Evolutionary conservation across 148 eudicot genomes (phyloP).

Genomic region (Spergularia bocconei): DNA sequence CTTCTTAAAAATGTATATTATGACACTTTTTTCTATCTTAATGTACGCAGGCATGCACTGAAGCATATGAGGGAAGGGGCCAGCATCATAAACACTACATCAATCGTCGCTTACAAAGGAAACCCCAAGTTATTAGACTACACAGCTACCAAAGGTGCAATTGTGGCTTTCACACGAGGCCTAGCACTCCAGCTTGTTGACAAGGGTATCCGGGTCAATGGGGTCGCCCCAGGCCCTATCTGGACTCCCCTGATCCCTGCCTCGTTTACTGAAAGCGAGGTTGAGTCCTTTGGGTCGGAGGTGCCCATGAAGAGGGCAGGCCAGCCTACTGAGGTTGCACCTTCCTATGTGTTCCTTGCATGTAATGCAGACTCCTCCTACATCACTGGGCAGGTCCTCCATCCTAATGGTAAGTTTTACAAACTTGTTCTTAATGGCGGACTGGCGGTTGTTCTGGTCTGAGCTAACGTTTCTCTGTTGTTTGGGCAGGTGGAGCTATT

Average conservation of each 20-base stretch:
- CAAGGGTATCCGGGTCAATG: slow-evolving; percentile 64
- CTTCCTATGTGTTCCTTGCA: slow-evolving; percentile 74
- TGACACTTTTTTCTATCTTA: not conserved
- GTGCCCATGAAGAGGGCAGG: slow-evolving; percentile 87
- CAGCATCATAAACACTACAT: slow-evolving; percentile 66
- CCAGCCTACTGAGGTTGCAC: slow-evolving; percentile 75
- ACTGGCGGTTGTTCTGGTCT: not conserved
- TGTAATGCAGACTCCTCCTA: slow-evolving; percentile 66
- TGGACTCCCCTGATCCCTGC: slow-evolving; percentile 86
- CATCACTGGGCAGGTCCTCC: slow-evolving; percentile 69
- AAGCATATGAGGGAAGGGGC: slow-evolving; percentile 57
- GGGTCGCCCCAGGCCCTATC: slow-evolving; percentile 79
- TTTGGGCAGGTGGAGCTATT: slow-evolving; percentile 33
- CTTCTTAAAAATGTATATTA: not conserved
- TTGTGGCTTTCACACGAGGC: slow-evolving; percentile 66
- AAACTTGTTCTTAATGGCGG: not conserved
- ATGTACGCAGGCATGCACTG: no score
- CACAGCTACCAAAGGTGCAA: slow-evolving; percentile 76
- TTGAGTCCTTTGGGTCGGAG: slow-evolving; percentile 43
- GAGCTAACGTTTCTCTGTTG: not conserved
- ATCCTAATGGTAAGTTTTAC: slow-evolving; percentile 59
- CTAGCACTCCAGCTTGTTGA: slow-evolving; percentile 62
- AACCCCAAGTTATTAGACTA: slow-evolving; percentile 57
- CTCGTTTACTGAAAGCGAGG: slow-evolving; percentile 49
- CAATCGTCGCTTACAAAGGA: slow-evolving; percentile 66